Evolutionary conservation across 768 basidiomycete species (phyloP).

Genomic region (Phanerodontia chrysosporium): DNA sequence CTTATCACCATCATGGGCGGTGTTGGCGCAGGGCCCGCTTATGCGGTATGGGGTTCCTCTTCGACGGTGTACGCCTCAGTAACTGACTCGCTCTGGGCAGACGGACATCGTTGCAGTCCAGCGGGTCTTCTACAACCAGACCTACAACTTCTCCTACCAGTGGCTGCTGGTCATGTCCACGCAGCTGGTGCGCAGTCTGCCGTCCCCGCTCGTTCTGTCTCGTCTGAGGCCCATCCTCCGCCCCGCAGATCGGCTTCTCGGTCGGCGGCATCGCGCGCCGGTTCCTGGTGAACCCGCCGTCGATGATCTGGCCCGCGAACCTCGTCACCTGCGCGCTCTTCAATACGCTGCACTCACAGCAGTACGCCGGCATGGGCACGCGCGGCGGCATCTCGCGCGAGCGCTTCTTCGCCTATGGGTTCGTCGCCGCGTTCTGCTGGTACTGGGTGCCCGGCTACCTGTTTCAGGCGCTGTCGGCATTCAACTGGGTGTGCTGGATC

Average conservation of each 20-base stretch:
- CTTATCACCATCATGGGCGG: constrained; percentile 69
- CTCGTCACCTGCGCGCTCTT: constrained; percentile 41
- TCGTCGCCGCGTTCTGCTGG: constrained; percentile 33
- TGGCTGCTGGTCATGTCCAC: constrained; percentile 81
- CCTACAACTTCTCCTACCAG: constrained; percentile 56
- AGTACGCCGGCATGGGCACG: constrained; percentile 38
- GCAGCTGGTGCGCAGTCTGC: constrained; percentile 55
- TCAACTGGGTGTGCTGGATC: constrained; percentile 62
- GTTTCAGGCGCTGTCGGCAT: constrained; percentile 39
- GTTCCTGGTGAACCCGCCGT: constrained; percentile 40
- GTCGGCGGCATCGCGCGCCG: constrained; percentile 41
- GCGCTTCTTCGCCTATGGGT: constrained; percentile 46
- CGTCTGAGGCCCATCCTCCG: constrained; percentile 48
- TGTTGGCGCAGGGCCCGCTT: constrained; percentile 57
- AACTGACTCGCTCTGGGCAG: constrained; percentile 10
- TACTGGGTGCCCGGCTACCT: constrained; percentile 73
- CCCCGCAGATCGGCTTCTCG: constrained; percentile 31
- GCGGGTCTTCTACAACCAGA: constrained; percentile 60
- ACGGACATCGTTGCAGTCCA: constrained; percentile 77
- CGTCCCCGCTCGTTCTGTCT: constrained; percentile 44
- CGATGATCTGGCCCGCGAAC: constrained; percentile 43
- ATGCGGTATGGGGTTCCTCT: constrained; percentile 37
- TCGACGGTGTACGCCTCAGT: too few species aligned
- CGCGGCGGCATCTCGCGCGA: constrained; percentile 48
- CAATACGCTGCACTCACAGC: constrained; percentile 37